phyloP scores from a whole-genome alignment of 331 rosid species.

The Stylosanthes scabra region DNA sequence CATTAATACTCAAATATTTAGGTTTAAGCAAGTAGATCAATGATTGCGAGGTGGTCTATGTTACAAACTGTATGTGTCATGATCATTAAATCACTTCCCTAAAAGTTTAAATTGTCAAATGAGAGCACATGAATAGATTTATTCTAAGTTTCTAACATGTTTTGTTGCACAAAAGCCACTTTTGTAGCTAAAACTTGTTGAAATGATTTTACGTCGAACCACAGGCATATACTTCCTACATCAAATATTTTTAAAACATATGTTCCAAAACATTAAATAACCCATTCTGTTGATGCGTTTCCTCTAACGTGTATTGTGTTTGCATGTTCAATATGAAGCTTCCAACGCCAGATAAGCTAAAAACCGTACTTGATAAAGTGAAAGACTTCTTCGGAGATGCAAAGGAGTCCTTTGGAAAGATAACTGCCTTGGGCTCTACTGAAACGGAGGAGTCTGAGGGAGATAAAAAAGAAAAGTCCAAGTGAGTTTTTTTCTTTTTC shows the following conservation, averaged over 20 bases:
- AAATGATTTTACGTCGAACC: background rate
- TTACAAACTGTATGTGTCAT: slow-evolving; percentile 25
- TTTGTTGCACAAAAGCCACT: background rate
- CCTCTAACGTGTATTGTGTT: slow-evolving; percentile 33
- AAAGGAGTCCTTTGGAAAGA: slow-evolving; percentile 85
- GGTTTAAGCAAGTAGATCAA: slow-evolving; percentile 8
- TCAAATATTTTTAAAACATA: background rate
- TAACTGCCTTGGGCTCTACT: slow-evolving; percentile 54
- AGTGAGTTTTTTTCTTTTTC: slow-evolving; percentile 56
- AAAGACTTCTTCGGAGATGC: slow-evolving; percentile 90
- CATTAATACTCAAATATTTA: background rate
- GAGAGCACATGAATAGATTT: background rate
- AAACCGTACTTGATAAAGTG: slow-evolving; percentile 81
- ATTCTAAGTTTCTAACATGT: background rate
- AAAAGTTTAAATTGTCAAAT: background rate
- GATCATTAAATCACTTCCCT: background rate
- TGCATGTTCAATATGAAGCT: slow-evolving; percentile 61
- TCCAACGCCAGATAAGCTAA: slow-evolving; percentile 84
- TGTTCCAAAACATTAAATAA: background rate
- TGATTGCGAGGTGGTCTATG: background rate
- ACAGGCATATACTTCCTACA: slow-evolving; percentile 1
- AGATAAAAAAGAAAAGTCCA: slow-evolving; percentile 49
- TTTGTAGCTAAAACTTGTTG: background rate
- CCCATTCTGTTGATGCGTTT: background rate
- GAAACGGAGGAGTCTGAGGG: slow-evolving; percentile 56